Evolutionary conservation across 306 rosid genomes (phyloP).

Genomic region (Trifolium repens): DNA sequence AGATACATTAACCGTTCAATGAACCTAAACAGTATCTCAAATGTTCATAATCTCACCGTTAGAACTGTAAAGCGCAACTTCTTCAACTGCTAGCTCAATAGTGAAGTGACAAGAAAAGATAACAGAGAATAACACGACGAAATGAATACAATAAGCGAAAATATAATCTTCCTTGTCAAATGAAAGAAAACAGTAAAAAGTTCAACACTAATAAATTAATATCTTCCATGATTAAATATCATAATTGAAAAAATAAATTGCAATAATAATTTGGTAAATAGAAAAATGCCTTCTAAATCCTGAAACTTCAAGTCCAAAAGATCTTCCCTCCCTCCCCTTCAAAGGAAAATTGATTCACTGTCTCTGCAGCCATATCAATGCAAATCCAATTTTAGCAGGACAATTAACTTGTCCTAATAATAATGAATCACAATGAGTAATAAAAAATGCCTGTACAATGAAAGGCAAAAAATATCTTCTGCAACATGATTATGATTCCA

Average conservation of each 20-base stretch:
- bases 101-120: slow-evolving; percentile 18
- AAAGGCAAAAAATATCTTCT: slow-evolving; percentile 56
- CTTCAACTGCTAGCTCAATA: background rate
- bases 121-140: slow-evolving; percentile 3
- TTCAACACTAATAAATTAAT: slow-evolving; percentile 44
- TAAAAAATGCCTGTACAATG: slow-evolving; percentile 84
- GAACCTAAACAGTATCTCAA: no score
- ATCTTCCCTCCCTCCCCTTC: slow-evolving; percentile 64
- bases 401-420: slow-evolving; percentile 53
- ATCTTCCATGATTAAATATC: slow-evolving; percentile 64
- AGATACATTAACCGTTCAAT: no score
- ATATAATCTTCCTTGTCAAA: slow-evolving; percentile 55
- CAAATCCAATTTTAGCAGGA: slow-evolving; percentile 58
- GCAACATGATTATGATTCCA: slow-evolving; percentile 51
- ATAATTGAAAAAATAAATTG: slow-evolving; percentile 55
- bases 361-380: slow-evolving; percentile 64
- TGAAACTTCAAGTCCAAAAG: slow-evolving; percentile 52
- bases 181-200: slow-evolving; percentile 46
- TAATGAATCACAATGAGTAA: slow-evolving; percentile 70
- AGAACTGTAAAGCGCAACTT: background rate
- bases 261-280: slow-evolving; percentile 47
- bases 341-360: slow-evolving; percentile 58
- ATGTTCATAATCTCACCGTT: background rate
- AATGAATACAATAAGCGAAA: slow-evolving; percentile 47
- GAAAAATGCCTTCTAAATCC: slow-evolving; percentile 58